Evolutionary conservation across 345 rosid species (phyloP), one percentile per base, ranked within the genome.

Genomic region (Brassica carinata): DNA sequence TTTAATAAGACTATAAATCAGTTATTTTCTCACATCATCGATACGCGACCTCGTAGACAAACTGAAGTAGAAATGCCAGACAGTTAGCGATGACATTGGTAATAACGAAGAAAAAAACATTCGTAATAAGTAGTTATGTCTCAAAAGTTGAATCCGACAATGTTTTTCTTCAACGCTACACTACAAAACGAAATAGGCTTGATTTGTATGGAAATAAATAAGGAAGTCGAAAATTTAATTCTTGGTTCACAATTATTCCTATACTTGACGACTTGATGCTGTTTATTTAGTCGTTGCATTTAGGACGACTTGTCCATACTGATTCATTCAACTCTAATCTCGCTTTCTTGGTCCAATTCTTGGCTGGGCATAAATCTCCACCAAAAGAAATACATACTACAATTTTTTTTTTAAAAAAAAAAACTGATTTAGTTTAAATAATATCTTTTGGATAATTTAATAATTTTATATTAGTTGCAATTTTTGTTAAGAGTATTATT

Each of bases 321-420:
- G 2, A 36, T 57, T 36, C 10, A 69, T 68, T 68, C 79, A 68
- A 69, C 69, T 59, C 7, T 6, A 70, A 31, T 31, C 29, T 77
- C 69, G 63, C 34, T 69, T 69, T 69, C 80, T 10, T 62, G 70
- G 64, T 70, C 81, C 31, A 70, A 4, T 18, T 11, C 62, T 45
- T 45, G 4, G 26, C 13, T 59, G 57, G 31, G 8, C 4, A 33
- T 48, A 7, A n/a, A 33, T 64, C 55, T 64, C 29, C 18, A 19
- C 53, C 38, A 63, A 71, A 31, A 70, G 0, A 70, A 70, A 69
- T 45, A 43, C 15, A 17, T 29, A 3, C 3, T 18, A 69, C 31
- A 29, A 15, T 59, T 76, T 23, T 23, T 23, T 23, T 23, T 23
- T 0, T 1, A 18, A 5, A 11, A 1, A 26, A 8, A 13, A 48